These are phyloP conservation scores for Prunus campanulata DNA, from an alignment of 306 rosid genomes.

Conservation along the genomic window DNA sequence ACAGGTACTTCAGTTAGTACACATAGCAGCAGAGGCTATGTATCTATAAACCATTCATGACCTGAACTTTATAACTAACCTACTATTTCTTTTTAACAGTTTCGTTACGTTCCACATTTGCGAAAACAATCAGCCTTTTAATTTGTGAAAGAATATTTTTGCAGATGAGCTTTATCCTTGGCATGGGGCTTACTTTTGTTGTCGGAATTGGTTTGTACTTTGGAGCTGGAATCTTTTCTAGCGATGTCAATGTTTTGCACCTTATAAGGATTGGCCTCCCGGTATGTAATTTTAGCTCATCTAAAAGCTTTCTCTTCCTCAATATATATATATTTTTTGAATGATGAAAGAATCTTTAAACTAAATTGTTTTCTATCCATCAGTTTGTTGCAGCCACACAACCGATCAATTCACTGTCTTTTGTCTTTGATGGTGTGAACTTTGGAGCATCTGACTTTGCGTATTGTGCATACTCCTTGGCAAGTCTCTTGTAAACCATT, in stretches of 20 bases:
- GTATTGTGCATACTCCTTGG: slow-evolving; percentile 87
- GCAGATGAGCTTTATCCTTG: slow-evolving; percentile 81
- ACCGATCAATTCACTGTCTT: slow-evolving; percentile 84
- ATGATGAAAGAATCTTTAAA: not conserved
- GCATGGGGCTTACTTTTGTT: slow-evolving; percentile 61
- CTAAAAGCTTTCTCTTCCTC: not conserved
- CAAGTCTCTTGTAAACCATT: not conserved
- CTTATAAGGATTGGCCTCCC: slow-evolving; percentile 76
- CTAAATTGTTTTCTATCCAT: slow-evolving; percentile 7
- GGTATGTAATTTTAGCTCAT: slow-evolving; percentile 28
- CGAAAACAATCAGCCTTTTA: not conserved
- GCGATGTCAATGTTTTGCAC: slow-evolving; percentile 60
- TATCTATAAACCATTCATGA: not conserved
- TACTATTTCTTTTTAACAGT: too few species aligned
- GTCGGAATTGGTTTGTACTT: slow-evolving; percentile 77
- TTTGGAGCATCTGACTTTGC: slow-evolving; percentile 97
- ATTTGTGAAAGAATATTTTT: not conserved
- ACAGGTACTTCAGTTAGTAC: slow-evolving; percentile 33
- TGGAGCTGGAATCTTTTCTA: slow-evolving; percentile 79
- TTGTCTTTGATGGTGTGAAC: slow-evolving; percentile 92
- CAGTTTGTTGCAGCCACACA: slow-evolving; percentile 98
- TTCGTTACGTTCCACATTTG: not conserved
- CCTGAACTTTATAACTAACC: too few species aligned
- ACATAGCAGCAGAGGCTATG: not conserved
- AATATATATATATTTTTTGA: too few species aligned